A percentile compares a stretch with the other conserved stretches of the same genome.
Conservation (phyloP, 148 eudicot species). For the Tetragonia tetragonoides region DNA sequence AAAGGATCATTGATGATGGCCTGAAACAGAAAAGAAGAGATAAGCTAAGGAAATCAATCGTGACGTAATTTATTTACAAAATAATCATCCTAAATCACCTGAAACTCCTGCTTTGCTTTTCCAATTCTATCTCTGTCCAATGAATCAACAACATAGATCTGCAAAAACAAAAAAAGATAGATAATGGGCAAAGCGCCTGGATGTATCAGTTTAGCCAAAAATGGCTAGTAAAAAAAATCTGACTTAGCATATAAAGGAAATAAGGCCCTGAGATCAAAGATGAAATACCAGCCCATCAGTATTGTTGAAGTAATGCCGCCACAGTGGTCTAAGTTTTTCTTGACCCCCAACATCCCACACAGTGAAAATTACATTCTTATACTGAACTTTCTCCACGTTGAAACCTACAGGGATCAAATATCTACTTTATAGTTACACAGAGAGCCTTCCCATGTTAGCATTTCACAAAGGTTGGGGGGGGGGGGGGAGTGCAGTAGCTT, state of each 20-base stretch:
- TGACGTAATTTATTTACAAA: conserved; percentile 15
- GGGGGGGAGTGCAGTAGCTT: background rate
- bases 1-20: conserved; percentile 90
- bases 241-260: background rate
- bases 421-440: background rate
- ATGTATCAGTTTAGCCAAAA: background rate
- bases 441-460: background rate
- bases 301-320: conserved; percentile 99
- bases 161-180: conserved; percentile 23
- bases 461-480: background rate
- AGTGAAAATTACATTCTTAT: conserved; percentile 94
- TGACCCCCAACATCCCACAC: conserved; percentile 99
- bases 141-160: conserved; percentile 99
- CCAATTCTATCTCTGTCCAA: conserved; percentile 94
- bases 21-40: conserved; percentile 46
- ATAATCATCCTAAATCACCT: conserved; percentile 44
- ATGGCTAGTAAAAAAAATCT: background rate
- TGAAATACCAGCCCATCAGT: conserved; percentile 90
- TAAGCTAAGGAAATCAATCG: conserved; percentile 22
- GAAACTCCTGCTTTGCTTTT: conserved; percentile 90
- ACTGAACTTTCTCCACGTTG: conserved; percentile 99
- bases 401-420: conserved; percentile 55
- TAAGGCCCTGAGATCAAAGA: background rate
- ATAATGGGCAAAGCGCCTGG: background rate
- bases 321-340: conserved; percentile 92